Base-by-base conservation (phyloP, 2,329 filamentous ascomycete species). In the Hypomyces rosellus region DNA sequence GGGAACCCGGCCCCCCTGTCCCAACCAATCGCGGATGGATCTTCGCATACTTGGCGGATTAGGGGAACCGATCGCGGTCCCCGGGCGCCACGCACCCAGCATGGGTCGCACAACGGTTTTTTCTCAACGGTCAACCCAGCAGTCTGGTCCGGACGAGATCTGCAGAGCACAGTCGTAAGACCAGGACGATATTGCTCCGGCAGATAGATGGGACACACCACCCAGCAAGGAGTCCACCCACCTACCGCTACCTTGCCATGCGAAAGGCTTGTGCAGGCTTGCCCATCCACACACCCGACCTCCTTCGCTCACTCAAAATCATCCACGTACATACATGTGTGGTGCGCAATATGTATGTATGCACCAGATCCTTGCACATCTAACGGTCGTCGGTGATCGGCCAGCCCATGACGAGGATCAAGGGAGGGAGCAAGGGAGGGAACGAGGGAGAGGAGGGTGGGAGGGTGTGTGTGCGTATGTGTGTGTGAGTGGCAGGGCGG, bases 131-230 rank as follows among this genome's bases (percentile, higher is more conserved):
- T 25, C 20, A 40, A 47, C 36, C 45, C 45, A 30, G 45, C n/a
- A 47, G 18, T 47, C 45, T 47, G 45, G 45, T 39, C 45, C 45
- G 18, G 9, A 37, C 25, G 18, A 47, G 45, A 47, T 47, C 45
- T 47, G 36, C 45, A 40, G 20, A 47, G 43, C 25, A 14, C 25
- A 16, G 20, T 34, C 7, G 41, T 44, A 25, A 44, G 41, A 25
- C 41, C 41, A n/a, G 25, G 41, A 20, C 16, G 22, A n/a, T 11
- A 9, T 13, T 44, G 20, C 41, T 33, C 41, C 41, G 20, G 18
- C 18, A 44, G 15, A 22, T 14, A 12, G 25, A 25, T 44, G 41
- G 43, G 16, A 9, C 15, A 22, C 30, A 45, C 30, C 15, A 20
- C 25, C 15, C n/a, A 36, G n/a, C 14, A 13, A 34, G 36, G 16